Evolutionary conservation across 345 rosid genomes (phyloP).

Genomic region (Toxicodendron radicans): DNA sequence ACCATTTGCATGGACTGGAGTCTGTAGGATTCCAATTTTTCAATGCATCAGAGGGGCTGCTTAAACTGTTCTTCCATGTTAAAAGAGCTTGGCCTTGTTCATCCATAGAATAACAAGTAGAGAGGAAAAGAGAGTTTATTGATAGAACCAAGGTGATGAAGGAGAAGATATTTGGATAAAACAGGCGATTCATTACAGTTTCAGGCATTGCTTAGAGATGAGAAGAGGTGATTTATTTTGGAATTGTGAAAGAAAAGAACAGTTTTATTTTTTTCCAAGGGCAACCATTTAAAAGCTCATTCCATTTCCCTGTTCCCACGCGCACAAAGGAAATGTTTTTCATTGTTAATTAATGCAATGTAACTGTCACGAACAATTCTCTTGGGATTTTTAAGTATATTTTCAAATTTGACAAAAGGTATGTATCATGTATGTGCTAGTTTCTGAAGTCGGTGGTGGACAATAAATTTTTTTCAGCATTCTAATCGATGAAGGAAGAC

Average conservation of each 20-base stretch:
- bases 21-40: constrained; percentile 59
- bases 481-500: too few relatives aligned
- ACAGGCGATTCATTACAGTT: constrained; percentile 39
- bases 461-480: too few relatives aligned
- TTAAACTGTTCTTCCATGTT: constrained; percentile 67
- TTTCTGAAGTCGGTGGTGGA: too few relatives aligned
- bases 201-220: constrained; percentile 59
- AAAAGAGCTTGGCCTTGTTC: constrained; percentile 68
- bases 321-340: too few relatives aligned
- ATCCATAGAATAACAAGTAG: constrained; percentile 53
- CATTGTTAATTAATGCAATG: too few relatives aligned
- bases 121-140: constrained; percentile 40
- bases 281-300: constrained; percentile 40
- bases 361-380: too few relatives aligned
- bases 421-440: too few relatives aligned
- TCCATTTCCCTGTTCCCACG: too few relatives aligned
- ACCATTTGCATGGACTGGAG: constrained; percentile 73
- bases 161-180: constrained; percentile 38
- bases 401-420: too few relatives aligned
- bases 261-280: constrained; percentile 33
- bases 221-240: constrained; percentile 60
- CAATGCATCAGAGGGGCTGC: constrained; percentile 46
- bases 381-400: too few relatives aligned
- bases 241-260: too few relatives aligned
- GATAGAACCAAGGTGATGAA: constrained; percentile 40